A percentile compares a stretch with the other conserved stretches of the same genome.
These are phyloP conservation scores for Agaricus subrufescens DNA, from an alignment of 768 basidiomycete genomes.

Conservation along the genomic window DNA sequence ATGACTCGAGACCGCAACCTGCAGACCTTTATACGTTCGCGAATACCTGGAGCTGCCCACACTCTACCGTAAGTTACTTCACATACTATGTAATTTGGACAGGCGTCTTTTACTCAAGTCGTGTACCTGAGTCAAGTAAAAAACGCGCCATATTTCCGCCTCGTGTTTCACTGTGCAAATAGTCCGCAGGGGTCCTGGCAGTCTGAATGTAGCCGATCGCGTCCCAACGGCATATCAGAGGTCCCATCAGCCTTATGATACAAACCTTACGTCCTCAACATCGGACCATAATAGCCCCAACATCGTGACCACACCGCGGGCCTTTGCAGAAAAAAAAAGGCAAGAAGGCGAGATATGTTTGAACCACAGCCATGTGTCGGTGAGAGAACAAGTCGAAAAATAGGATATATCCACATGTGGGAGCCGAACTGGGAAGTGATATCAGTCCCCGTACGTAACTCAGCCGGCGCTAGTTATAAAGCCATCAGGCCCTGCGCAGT, in stretches of 20 bases:
- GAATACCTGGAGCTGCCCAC: neutral
- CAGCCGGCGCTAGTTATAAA: neutral
- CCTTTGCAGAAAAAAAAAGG: neutral
- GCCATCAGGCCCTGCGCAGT: neutral
- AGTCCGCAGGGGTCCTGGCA: no score
- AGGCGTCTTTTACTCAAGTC: no score
- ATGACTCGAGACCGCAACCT: neutral
- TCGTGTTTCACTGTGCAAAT: no score
- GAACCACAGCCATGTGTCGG: neutral
- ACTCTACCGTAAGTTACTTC: neutral
- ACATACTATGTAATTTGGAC: no score
- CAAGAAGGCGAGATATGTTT: neutral
- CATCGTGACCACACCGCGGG: neutral
- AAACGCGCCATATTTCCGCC: no score
- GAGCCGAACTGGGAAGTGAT: neutral
- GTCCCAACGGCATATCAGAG: no score
- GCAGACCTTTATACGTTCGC: neutral
- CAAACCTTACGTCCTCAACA: neutral
- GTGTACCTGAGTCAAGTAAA: no score
- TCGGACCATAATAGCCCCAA: neutral
- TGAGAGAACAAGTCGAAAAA: neutral
- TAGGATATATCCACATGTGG: constrained; percentile 5
- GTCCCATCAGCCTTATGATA: no score
- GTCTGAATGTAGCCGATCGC: no score
- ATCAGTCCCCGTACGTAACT: no score